Base-by-base conservation (phyloP, 805 yeast species). In the Wickerhamiella hasegawae region DNA sequence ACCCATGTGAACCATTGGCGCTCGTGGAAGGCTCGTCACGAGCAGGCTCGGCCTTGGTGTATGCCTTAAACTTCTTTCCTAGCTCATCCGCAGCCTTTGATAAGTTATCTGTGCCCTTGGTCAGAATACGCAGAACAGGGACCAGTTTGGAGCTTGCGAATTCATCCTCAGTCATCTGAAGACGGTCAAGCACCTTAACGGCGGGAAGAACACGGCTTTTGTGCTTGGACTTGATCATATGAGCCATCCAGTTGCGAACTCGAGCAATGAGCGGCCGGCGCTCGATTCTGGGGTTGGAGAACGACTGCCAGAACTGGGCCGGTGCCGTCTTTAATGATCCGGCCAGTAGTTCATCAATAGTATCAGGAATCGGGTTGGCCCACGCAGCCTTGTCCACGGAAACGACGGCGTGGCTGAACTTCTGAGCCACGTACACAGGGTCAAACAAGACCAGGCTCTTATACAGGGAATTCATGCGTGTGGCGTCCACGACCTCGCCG, bases 211-310 rank as follows among this genome's bases (percentile, higher is more conserved):
- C 19, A 19, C 36, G 35, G 12, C 16, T 23, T 11, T 18, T 18
- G 11, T 34, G 24, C 18, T 38, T 35, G 10, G 35, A 38, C 21
- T 43, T 41, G 25, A 32, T 18, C 31, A 37, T 18, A 17, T 35
- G 36, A 11, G 42, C 34, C 33, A 46, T 33, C 46, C 45, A 44
- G 38, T 39, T 46, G 23, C 47, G 42, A 29, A 40, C 35, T 8
- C 49, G 38, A 9, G 41, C 41, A 8, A 37, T 17, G 19, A 41
- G 28, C n/a, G 36, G 37, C 19, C 28, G 26, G 4, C 28, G 28
- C 16, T 35, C 34, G 4, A 20, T 16, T 3, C 18, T 17, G 10
- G 15, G 18, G 31, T 22, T 16, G 17, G 20, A 9, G 25, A 35
- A 28, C 18, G 22, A 32, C 17, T 21, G 5, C 35, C 37, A 37